Base-by-base conservation (phyloP, 768 basidiomycete genomes). In the Pleurotus pulmonarius region DNA sequence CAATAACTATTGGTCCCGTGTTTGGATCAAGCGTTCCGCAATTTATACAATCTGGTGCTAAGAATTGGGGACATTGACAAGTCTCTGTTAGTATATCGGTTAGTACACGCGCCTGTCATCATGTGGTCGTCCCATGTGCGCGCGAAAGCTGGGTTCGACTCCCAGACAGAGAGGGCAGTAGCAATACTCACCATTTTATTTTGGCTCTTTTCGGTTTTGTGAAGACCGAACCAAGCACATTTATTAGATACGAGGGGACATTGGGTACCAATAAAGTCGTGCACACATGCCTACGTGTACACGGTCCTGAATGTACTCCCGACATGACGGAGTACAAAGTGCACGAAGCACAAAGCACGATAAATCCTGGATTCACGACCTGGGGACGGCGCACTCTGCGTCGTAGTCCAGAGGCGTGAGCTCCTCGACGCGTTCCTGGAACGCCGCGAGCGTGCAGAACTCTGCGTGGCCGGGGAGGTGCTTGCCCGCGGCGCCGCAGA, bases 381-480 rank as follows among this genome's bases (percentile, higher is more conserved):
- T 20, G 16, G 15, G 24, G 3, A 24, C 13, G 20, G 70, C 61
- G 66, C 90, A 92, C 65, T 90, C 90, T 4, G 68, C 67, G 46
- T 77, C 82, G 82, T 86, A 91, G 59, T 91, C 76, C 3, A 63
- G 63, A 9, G 89, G 88, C 4, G 85, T 86, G 2, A 91, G 73
- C 62, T 86, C 83, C 61, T 74, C 74, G 11, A 89, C 82, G 15
- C 85, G 77, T 44, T 76, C 76, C 38, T 73, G 71, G 71, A 91
- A 91, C 18, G 84, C 85, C 11, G 73, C 66, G 38, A 91, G 71
- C 4, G 83, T 83, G 68, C 90, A 91, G 61, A 91, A 84, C 64
- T 90, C 88, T 0, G 89, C 90, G 9, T 75, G 76, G 2, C 87
- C 88, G 3, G 80, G 73, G 5, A 89, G 70, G 63, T 92, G 90